A percentile compares a stretch with the other conserved stretches of the same genome.
Evolutionary conservation across 345 rosid genomes (phyloP).

Genomic region (Citrus trifoliata): DNA sequence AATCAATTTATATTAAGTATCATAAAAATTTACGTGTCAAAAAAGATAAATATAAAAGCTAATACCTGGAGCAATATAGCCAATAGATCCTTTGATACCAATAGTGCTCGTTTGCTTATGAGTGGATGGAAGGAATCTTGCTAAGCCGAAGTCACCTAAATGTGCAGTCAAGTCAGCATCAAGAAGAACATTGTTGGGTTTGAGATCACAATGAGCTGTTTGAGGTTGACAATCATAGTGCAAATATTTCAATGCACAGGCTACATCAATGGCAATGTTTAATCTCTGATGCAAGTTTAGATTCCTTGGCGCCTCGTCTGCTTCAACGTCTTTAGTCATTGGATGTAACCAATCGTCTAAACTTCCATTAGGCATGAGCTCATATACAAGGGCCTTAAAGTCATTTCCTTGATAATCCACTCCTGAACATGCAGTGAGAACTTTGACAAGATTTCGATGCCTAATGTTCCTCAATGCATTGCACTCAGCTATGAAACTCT

Average conservation of each 20-base stretch:
- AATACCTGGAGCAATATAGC: background rate
- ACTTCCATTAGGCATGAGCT: background rate
- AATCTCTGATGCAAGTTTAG: background rate
- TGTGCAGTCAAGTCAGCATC: background rate
- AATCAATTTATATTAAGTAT: too few species aligned
- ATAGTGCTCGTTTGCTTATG: background rate
- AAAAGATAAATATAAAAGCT: too few species aligned
- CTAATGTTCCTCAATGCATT: background rate
- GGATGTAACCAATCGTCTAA: background rate
- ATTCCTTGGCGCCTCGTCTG: background rate
- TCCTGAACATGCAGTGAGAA: background rate
- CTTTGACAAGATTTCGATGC: background rate
- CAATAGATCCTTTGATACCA: background rate
- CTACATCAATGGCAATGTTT: background rate
- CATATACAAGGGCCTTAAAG: background rate
- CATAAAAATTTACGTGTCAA: too few species aligned
- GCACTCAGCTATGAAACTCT: background rate
- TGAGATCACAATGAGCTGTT: background rate
- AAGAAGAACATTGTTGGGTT: background rate
- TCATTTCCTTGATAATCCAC: background rate
- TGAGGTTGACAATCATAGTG: background rate
- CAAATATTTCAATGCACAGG: background rate
- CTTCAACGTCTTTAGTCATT: background rate
- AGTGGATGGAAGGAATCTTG: background rate
- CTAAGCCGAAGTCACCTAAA: background rate